Conservation (phyloP, 352 stramenopile species). For the Aphanomyces stellatus region DNA sequence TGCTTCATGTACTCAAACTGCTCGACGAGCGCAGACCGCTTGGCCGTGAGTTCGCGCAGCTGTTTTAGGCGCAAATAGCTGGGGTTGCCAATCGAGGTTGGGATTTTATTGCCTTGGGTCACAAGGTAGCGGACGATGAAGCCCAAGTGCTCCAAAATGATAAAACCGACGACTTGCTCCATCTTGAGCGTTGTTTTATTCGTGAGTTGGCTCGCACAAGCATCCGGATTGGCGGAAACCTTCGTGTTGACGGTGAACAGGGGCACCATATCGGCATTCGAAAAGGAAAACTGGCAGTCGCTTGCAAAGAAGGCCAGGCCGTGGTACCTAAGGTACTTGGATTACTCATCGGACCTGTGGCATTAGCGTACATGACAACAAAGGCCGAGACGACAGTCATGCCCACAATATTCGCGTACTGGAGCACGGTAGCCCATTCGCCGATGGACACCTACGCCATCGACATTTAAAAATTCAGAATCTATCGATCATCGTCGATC, state of each 20-base stretch:
- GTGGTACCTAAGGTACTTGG: constrained; percentile 26
- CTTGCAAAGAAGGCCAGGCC: constrained; percentile 59
- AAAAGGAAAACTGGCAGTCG: constrained; percentile 67
- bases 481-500: no score
- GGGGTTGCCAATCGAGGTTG: constrained; percentile 59
- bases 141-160: constrained; percentile 73
- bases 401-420: constrained; percentile 79
- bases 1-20: constrained; percentile 83
- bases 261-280: constrained; percentile 58
- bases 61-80: constrained; percentile 79
- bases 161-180: constrained; percentile 67
- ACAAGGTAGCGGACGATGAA: constrained; percentile 79
- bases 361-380: constrained; percentile 49
- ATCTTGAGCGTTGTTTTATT: constrained; percentile 47
- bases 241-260: constrained; percentile 48
- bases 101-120: constrained; percentile 67
- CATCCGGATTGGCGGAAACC: constrained; percentile 27
- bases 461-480: not conserved
- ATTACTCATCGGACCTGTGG: not conserved
- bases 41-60: constrained; percentile 66
- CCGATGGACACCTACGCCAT: constrained; percentile 42
- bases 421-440: constrained; percentile 73
- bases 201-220: constrained; percentile 32
- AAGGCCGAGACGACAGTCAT: constrained; percentile 78
- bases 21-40: constrained; percentile 38